Base-by-base conservation (phyloP, 2,329 filamentous ascomycete species). In the Cordyceps militaris region DNA sequence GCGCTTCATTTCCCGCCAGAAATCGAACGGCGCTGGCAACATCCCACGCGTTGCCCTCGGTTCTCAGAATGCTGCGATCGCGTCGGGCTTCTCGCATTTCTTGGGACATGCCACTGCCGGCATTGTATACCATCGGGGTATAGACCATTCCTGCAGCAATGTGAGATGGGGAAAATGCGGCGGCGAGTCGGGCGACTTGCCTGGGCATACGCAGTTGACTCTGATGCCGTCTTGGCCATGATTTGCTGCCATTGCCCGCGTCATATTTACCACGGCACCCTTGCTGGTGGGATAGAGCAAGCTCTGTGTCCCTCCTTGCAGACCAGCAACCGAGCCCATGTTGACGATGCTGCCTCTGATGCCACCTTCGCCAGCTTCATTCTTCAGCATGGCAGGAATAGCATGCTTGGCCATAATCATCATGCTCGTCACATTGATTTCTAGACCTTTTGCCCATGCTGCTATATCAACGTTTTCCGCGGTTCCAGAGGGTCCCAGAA, bases 341-440 rank as follows among this genome's bases (percentile, higher is more conserved):
- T 87, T 87, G 62, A 86, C 73, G 59, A 86, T 81, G 42, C 69
- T 74, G 7, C 81, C 80, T 56, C 74, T 72, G 55, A 70, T 64
- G 36, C 77, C 73, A 0, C 73, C 73, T 14, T 59, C 47, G 21
- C 50, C 50, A 0, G 53, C 40, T 7, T 75, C 70, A 56, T 85
- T 85, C 57, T 73, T 74, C 24, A 62, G 61, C 84, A 87, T 87
- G 3, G 72, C 78, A 0, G 84, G 84, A 30, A 88, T 78, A 0
- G 78, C 77, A 62, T 81, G 79, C 63, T 85, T 85, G 19, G 74
- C 73, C 82, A 87, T 86, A 56, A 80, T 72, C 30, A 87, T 79
- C 84, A 87, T 87, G 63, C 79, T 84, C 4, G 76, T 77, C 4
- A 88, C 81, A 63, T 88, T 88, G 48, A 86, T 71, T 46, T 84